Percentiles rank a stretch among this genome's conserved stretches.
These are phyloP conservation scores for Botryotinia narcissicola DNA, from an alignment of 2,329 filamentous ascomycete species.

Conservation along the genomic window DNA sequence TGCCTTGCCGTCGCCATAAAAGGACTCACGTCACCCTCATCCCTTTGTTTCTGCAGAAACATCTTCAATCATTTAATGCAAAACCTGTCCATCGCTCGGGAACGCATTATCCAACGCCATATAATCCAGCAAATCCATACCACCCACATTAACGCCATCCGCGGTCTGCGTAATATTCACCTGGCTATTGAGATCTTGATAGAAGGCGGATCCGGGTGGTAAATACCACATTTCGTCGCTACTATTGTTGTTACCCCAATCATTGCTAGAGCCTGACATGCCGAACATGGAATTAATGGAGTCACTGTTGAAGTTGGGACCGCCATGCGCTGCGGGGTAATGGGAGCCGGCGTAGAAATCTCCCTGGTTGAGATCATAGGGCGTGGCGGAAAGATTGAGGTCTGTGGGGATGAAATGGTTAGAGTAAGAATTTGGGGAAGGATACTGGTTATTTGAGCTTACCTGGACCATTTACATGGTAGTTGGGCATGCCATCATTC, in stretches of 20 bases:
- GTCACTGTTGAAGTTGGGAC: slow-evolving; percentile 28
- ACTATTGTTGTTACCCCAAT: slow-evolving; percentile 32
- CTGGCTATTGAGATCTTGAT: slow-evolving; percentile 62
- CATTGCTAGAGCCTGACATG: slow-evolving; percentile 19
- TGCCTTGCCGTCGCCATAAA: not conserved
- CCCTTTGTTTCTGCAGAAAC: not conserved
- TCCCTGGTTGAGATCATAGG: slow-evolving; percentile 56
- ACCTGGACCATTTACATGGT: slow-evolving; percentile 32
- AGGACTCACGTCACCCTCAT: not conserved
- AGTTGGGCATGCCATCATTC: slow-evolving; percentile 34
- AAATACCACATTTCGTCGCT: slow-evolving; percentile 62
- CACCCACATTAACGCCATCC: slow-evolving; percentile 65
- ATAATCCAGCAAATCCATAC: slow-evolving; percentile 64
- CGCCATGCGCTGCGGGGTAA: slow-evolving; percentile 34
- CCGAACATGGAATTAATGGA: slow-evolving; percentile 33
- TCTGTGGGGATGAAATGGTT: slow-evolving; percentile 26
- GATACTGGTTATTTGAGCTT: slow-evolving; percentile 15
- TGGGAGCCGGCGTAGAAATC: slow-evolving; percentile 51
- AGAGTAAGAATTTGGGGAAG: slow-evolving; percentile 10
- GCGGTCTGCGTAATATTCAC: slow-evolving; percentile 61
- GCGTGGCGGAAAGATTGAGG: slow-evolving; percentile 56
- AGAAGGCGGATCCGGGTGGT: slow-evolving; percentile 61
- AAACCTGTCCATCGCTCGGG: slow-evolving; percentile 10
- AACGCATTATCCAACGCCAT: slow-evolving; percentile 57
- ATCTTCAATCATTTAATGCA: not conserved